phyloP scores from a whole-genome alignment of 306 rosid genomes.

The Pterocarpus santalinus region DNA sequence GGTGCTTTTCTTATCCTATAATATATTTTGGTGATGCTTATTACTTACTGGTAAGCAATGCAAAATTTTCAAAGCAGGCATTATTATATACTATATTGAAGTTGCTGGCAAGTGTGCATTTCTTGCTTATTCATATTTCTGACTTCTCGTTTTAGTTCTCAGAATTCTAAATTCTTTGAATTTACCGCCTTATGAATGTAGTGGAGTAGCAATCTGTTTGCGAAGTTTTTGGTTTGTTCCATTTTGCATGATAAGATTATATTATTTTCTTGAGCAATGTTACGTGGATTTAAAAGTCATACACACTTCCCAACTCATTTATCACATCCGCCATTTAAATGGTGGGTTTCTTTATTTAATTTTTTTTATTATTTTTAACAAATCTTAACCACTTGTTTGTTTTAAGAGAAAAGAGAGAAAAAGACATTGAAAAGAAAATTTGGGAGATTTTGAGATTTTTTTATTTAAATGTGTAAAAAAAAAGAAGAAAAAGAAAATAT shows the following conservation, averaged over 20 bases:
- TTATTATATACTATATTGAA: conserved; percentile 2
- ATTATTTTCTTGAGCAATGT: conserved; percentile 34
- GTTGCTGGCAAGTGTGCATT: conserved; percentile 22
- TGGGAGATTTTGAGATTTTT: too few relatives aligned
- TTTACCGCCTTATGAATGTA: conserved; percentile 15
- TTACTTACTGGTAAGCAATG: conserved; percentile 25
- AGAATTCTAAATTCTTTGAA: not conserved
- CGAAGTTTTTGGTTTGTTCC: conserved; percentile 32
- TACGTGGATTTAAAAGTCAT: too few relatives aligned
- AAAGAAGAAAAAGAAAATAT: too few relatives aligned
- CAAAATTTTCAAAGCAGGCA: conserved; percentile 37
- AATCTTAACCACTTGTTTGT: too few relatives aligned
- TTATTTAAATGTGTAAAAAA: too few relatives aligned
- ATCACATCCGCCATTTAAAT: too few relatives aligned
- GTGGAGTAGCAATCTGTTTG: conserved; percentile 25
- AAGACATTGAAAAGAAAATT: too few relatives aligned
- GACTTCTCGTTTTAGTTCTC: conserved; percentile 16
- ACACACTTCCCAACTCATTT: too few relatives aligned
- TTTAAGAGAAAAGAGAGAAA: too few relatives aligned
- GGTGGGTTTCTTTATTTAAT: too few relatives aligned
- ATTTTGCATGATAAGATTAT: conserved; percentile 37
- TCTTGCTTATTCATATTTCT: conserved; percentile 23
- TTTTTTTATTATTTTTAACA: too few relatives aligned
- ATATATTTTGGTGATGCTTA: conserved; percentile 33
- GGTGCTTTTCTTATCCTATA: conserved; percentile 54